Base-by-base conservation (phyloP, 768 basidiomycete genomes). In the Saitozyma podzolica region DNA sequence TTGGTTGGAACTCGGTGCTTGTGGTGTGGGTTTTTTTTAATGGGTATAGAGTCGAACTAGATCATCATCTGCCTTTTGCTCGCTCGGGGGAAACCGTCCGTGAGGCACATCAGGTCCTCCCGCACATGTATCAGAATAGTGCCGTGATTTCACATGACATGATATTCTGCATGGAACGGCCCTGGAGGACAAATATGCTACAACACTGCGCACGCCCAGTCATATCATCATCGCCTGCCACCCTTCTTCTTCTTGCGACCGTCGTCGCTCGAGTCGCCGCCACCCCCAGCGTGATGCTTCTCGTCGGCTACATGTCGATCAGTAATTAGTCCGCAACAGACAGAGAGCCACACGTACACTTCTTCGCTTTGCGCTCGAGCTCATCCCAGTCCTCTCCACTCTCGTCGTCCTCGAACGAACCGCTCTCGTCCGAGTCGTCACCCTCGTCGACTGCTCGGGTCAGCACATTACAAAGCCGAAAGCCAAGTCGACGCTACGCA, bases 341-440 rank as follows among this genome's bases (percentile, higher is more conserved):
- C 43, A 17, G 20, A 2, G 8, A 19, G 54, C 16, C 10, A 39
- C 13, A 69, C 83, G 70, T 73, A 90, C 87, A 89, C 84, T 89
- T 89, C 8, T 91, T 91, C 8, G 93, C 93, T 78, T 93, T 94
- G 50, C 86, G 83, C 80, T 96, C 94, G 42, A 96, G 82, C 78
- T 92, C 92, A 73, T 96, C 94, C 95, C 95, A 99, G 71, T 95
- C 93, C 58, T 94, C 91, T 9, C 92, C 90, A n/a, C 68, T 57
- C 53, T 67, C 67, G n/a, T 70, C 65, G 43, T 78, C 78, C 41
- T 68, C 76, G 16, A 62, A 69, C 6, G 67, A 70, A 4, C 68
- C 73, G 40, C 66, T 68, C 41, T 65, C 74, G 45, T 74, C 73
- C 2, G 73, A 73, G 29, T 68, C 68, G 56, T 74, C 61, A 45